Base-by-base conservation (phyloP, 345 rosid genomes). In the Hirschfeldia incana region DNA sequence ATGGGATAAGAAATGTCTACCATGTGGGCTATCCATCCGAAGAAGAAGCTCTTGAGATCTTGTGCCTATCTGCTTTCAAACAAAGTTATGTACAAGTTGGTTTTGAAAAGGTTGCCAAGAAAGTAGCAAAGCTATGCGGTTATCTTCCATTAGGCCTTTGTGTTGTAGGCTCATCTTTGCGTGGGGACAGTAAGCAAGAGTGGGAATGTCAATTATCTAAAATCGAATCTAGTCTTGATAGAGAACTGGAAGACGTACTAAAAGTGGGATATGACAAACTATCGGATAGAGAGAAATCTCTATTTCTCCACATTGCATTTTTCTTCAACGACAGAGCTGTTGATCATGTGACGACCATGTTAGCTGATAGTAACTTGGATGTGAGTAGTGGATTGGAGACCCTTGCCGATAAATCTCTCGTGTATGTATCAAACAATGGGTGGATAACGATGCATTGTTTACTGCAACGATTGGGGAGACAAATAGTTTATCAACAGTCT, bases 261-360 rank as follows among this genome's bases (percentile, higher is more conserved):
- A 78, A 17, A 46, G 55, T 78, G 28, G 83, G 85, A 16, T 84
- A 65, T 29, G 78, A 86, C 15, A 79, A 70, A 16, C 30, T 84
- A 5, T 5, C 30, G n/a, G 37, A 67, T 37, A 21, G 53, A 13
- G 10, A 71, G 2, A 46, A 80, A 55, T 8, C n/a, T 9, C 8
- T 80, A 0, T 86, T 84, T 82, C 69, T 82, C 4, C 85, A 84
- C 44, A 80, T 86, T 42, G 85, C 85, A 5, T 76, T 70, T 15
- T 83, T 83, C 69, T 79, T 81, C 6, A 76, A 68, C 8, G 64
- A 80, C 2, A 15, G 32, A 30, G 1, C 32, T 1, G 0, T 17
- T 26, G 55, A 67, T n/a, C 0, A 2, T 15, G 61, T 81, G 39
- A 53, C 1, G 6, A 29, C 29, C 32, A 62, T 79, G 16, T 58